Conservation (phyloP, 768 basidiomycete genomes). For the Mycena albidolilacea region DNA sequence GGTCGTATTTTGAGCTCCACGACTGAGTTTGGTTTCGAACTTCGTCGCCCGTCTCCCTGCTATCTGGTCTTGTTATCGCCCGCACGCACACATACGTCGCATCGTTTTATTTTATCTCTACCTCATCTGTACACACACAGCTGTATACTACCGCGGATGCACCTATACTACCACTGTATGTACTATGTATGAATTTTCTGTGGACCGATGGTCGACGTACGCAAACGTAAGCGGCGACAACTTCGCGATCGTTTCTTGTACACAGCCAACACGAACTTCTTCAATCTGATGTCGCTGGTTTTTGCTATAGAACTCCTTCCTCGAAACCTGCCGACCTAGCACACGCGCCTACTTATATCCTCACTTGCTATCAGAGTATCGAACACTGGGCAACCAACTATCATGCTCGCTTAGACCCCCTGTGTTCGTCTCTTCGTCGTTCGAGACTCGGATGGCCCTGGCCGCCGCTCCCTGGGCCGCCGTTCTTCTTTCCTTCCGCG, state of each 20-base stretch:
- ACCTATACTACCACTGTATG: slow-evolving; percentile 30
- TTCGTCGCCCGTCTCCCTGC: background rate
- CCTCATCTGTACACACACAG: slow-evolving; percentile 33
- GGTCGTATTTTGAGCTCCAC: slow-evolving; percentile 85
- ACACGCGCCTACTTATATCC: too few species aligned
- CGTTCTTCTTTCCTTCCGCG: background rate
- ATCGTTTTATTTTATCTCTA: slow-evolving; percentile 36
- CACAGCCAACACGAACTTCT: too few species aligned
- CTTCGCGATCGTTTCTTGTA: too few species aligned
- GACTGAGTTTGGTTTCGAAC: slow-evolving; percentile 47
- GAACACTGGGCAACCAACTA: background rate
- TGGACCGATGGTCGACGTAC: too few species aligned
- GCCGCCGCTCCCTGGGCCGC: too few species aligned
- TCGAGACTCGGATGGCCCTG: too few species aligned
- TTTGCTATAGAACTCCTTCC: too few species aligned
- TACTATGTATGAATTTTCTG: slow-evolving; percentile 16
- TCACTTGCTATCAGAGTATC: too few species aligned
- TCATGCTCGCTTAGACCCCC: background rate
- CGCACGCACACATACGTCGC: slow-evolving; percentile 27
- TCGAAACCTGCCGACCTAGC: too few species aligned
- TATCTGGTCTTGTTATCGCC: slow-evolving; percentile 34
- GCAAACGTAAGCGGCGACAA: too few species aligned
- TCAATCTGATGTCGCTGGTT: too few species aligned
- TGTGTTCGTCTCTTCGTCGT: too few species aligned
- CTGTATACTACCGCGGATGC: slow-evolving; percentile 22